These are phyloP conservation scores for Canna indica DNA, from an alignment of 176 grass and related monocot species.

Conservation along the genomic window DNA sequence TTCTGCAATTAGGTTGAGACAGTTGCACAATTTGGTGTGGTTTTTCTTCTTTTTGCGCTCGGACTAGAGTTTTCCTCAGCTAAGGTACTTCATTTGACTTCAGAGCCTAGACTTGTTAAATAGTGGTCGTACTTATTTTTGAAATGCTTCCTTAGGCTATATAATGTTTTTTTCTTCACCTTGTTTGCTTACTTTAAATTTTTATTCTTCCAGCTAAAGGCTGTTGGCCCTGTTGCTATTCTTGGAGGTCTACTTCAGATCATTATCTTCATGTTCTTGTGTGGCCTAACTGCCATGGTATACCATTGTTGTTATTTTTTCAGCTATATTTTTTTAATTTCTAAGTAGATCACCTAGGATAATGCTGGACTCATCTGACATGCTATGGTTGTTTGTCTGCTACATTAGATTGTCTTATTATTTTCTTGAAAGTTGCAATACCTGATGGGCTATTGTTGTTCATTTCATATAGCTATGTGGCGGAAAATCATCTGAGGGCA, in stretches of 20 bases:
- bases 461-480: slow-evolving; percentile 57
- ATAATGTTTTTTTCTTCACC: background rate
- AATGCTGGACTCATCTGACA: background rate
- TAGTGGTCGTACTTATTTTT: too few species aligned
- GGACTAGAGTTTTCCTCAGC: slow-evolving; percentile 93
- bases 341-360: background rate
- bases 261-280: slow-evolving; percentile 88
- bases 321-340: background rate
- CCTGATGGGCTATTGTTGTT: background rate
- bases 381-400: background rate
- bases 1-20: slow-evolving; percentile 78
- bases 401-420: background rate
- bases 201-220: slow-evolving; percentile 60
- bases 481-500: slow-evolving; percentile 78
- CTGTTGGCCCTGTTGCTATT: slow-evolving; percentile 74
- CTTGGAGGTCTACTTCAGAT: slow-evolving; percentile 98
- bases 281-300: slow-evolving; percentile 96
- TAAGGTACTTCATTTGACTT: slow-evolving; percentile 47
- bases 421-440: background rate
- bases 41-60: slow-evolving; percentile 98
- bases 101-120: background rate
- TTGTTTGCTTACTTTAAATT: slow-evolving; percentile 18
- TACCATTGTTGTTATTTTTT: background rate
- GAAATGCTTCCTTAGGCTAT: background rate
- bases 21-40: slow-evolving; percentile 97